Evolutionary conservation across 2,329 filamentous ascomycete genomes (phyloP), one percentile per base, ranked within the genome.

Genomic region (Neonectria faginata): DNA sequence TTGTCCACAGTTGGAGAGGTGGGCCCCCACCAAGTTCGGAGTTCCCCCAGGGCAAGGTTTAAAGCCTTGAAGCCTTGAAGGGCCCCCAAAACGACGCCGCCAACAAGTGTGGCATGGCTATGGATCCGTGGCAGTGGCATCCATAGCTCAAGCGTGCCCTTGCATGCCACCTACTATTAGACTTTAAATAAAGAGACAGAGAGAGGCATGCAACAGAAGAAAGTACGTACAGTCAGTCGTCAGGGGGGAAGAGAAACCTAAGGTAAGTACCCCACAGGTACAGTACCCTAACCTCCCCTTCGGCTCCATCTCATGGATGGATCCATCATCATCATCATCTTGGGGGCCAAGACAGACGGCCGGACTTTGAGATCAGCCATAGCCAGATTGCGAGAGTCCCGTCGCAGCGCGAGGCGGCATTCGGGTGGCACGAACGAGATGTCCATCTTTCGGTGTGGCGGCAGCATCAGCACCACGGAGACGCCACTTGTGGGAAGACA

Each of bases 121-220:
- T 25, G 25, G 25, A 25, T 25, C 25, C 5, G 5, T 25, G 25
- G 25, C 25, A 25, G 25, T 25, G 25, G 39, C 60, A 63, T 55
- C 54, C 54, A 51, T 58, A 44, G 52, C 56, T 54, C 31, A 36
- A 62, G 39, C 45, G 12, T 62, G 44, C 61, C 61, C 61, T 64
- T 64, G 61, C 61, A 64, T 64, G 22, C 61, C 61, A 8, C 39
- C 16, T 2, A 25, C 25, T 25, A 25, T 4, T 39, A 14, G 36
- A 14, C 36, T 54, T 42, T 48, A 58, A 54, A 27, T 47, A 53
- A 62, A 62, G 39, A 62, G 47, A 50, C 14, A 9, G 25, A 29
- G 36, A 39, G 33, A 36, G 5, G 33, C 36, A 39, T 39, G 16
- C 33, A 14, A 14, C 25, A n/a, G 27, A 18, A 41, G 16, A 1